These are phyloP conservation scores for Candida insectalens DNA, from an alignment of 805 yeast genomes.

Conservation along the genomic window DNA sequence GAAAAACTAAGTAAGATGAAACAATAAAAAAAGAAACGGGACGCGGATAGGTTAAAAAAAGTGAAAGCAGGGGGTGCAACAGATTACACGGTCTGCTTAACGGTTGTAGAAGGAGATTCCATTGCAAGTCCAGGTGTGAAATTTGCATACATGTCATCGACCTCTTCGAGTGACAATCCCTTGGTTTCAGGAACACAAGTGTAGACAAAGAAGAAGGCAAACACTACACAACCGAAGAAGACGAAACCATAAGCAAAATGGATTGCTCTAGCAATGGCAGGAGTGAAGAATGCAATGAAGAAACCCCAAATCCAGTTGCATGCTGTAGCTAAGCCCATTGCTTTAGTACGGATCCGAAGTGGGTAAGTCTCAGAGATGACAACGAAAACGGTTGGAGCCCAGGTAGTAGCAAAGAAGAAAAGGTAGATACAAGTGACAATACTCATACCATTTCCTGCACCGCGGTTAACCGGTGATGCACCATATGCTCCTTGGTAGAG, in stretches of 20 bases:
- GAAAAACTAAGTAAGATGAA: too few species aligned
- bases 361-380: conserved; percentile 63
- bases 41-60: too few species aligned
- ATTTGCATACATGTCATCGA: conserved; percentile 37
- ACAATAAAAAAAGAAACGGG: too few species aligned
- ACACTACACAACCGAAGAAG: conserved; percentile 41
- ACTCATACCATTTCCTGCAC: conserved; percentile 55
- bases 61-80: too few species aligned
- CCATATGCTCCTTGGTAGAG: conserved; percentile 31
- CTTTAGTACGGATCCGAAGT: conserved; percentile 49
- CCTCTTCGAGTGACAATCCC: conserved; percentile 48
- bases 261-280: conserved; percentile 43
- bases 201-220: conserved; percentile 43
- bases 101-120: too few species aligned
- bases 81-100: too few species aligned
- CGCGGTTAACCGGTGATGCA: conserved; percentile 29
- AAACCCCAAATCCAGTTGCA: conserved; percentile 58
- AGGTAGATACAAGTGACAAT: conserved; percentile 54
- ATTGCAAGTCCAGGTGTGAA: conserved; percentile 25
- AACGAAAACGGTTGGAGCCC: conserved; percentile 67
- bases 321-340: conserved; percentile 56
- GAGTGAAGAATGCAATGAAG: conserved; percentile 46
- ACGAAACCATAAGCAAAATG: conserved; percentile 51
- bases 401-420: conserved; percentile 57
- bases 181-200: conserved; percentile 46